Conservation (phyloP, 768 basidiomycete genomes). For the Paxillus involutus region DNA sequence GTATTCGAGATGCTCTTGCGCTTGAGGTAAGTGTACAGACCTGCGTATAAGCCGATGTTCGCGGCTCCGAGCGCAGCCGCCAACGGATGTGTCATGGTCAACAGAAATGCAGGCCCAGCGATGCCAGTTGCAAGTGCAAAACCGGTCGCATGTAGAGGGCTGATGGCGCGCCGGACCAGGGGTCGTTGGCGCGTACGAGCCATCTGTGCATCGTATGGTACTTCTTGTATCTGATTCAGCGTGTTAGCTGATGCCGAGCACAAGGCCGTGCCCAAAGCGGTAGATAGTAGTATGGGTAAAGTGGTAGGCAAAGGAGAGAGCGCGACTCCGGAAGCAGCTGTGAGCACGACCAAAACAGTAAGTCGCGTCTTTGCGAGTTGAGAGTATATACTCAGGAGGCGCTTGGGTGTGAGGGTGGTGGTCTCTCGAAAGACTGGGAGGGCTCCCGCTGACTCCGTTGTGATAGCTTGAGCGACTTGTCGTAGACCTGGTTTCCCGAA, state of each 20-base stretch:
- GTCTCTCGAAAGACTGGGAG: conserved; percentile 34
- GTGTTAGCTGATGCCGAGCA: conserved; percentile 94
- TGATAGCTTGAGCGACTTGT: conserved; percentile 11
- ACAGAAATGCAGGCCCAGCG: conserved; percentile 76
- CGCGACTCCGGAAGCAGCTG: conserved; percentile 90
- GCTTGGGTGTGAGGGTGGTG: conserved; percentile 46
- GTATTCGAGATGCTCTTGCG: conserved; percentile 81
- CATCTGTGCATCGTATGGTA: conserved; percentile 98
- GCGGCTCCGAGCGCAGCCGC: conserved; percentile 80
- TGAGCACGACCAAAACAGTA: conserved; percentile 80
- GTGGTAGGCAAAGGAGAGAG: conserved; percentile 86
- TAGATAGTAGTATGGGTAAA: conserved; percentile 80
- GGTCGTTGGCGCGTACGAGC: conserved; percentile 85
- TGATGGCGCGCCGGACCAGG: conserved; percentile 81
- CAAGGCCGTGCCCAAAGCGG: conserved; percentile 85
- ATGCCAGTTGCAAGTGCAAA: conserved; percentile 80
- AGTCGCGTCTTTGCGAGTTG: conserved; percentile 87
- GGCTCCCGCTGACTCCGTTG: conserved; percentile 11
- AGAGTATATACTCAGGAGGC: conserved; percentile 65
- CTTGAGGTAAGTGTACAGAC: conserved; percentile 91
- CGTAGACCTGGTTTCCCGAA: background rate
- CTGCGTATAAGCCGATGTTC: conserved; percentile 90
- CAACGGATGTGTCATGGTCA: conserved; percentile 80
- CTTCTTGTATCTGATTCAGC: conserved; percentile 92
- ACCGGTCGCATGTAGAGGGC: conserved; percentile 76